Evolutionary conservation across 192 early-diverging fungal species (phyloP).

Genomic region (Linnemannia elongata): DNA sequence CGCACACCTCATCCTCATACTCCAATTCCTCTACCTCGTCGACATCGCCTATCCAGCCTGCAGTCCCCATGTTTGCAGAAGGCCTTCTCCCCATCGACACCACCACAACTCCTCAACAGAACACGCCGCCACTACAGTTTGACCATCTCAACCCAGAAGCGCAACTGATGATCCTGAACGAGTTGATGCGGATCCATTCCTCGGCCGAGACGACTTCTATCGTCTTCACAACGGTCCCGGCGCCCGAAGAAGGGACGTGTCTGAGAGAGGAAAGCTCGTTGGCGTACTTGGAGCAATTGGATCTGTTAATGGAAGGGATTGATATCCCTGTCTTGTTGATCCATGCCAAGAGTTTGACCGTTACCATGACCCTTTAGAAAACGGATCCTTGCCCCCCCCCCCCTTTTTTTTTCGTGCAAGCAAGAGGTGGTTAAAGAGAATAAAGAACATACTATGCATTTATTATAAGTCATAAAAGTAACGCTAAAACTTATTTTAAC

Average conservation of each 20-base stretch:
- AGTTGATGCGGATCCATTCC: conserved; percentile 70
- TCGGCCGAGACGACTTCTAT: conserved; percentile 61
- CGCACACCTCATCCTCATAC: neutral
- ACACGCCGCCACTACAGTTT: conserved; percentile 57
- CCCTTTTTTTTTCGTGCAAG: too few relatives aligned
- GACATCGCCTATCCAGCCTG: neutral
- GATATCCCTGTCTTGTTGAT: conserved; percentile 73
- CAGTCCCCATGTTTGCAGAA: neutral
- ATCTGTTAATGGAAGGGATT: conserved; percentile 47
- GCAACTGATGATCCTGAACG: conserved; percentile 72
- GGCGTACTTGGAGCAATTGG: conserved; percentile 67
- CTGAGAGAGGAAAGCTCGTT: conserved; percentile 53
- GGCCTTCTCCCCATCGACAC: neutral
- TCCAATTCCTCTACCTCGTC: neutral
- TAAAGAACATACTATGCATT: too few relatives aligned
- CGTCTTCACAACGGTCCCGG: conserved; percentile 72
- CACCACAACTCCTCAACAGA: neutral
- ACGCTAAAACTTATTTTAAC: too few relatives aligned
- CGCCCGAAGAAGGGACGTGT: conserved; percentile 66
- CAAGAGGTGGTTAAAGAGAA: too few relatives aligned
- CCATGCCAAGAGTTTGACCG: conserved; percentile 74
- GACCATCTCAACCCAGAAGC: conserved; percentile 64
- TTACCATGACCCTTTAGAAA: conserved; percentile 71
- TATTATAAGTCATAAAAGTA: too few relatives aligned
- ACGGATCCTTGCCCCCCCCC: too few relatives aligned